Evolutionary conservation across 2,329 filamentous ascomycete genomes (phyloP).

Genomic region (Calonectria crousiana): DNA sequence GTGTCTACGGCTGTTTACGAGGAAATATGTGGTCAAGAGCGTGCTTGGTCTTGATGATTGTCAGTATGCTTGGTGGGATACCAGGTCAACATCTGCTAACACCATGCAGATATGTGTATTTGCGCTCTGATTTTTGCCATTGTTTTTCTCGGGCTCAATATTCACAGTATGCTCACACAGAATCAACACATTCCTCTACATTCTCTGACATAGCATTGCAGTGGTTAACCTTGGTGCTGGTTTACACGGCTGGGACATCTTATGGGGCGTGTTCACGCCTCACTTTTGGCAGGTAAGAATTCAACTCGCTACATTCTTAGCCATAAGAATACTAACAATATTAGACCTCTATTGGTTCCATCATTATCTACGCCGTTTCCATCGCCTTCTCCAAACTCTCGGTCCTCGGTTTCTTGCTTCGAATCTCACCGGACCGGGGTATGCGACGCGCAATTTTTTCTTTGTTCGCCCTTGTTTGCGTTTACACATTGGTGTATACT

Average conservation of each 20-base stretch:
- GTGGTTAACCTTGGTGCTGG: conserved; percentile 43
- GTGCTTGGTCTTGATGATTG: conserved; percentile 45
- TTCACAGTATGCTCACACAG: conserved; percentile 34
- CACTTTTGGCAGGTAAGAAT: conserved; percentile 39
- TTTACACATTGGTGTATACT: conserved; percentile 56
- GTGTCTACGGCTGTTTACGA: conserved; percentile 42
- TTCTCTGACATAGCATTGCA: conserved; percentile 21
- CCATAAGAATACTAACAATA: neutral
- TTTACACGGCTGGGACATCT: conserved; percentile 47
- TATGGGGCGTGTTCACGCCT: conserved; percentile 34
- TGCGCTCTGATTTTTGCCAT: conserved; percentile 40
- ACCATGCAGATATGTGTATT: conserved; percentile 39
- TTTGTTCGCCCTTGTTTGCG: conserved; percentile 50
- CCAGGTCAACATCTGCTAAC: neutral
- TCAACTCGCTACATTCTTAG: neutral
- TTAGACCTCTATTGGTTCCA: conserved; percentile 50
- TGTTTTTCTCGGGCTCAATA: conserved; percentile 37
- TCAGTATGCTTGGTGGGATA: conserved; percentile 22
- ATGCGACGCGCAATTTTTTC: conserved; percentile 38
- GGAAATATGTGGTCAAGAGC: conserved; percentile 44
- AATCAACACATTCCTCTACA: rapidly evolving
- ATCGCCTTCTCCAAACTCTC: conserved; percentile 57
- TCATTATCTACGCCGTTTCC: conserved; percentile 56
- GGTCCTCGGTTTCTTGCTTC: conserved; percentile 59
- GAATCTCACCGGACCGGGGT: conserved; percentile 49